Evolutionary conservation across 805 yeast species (phyloP).

Genomic region (Ogataea zsoltii): DNA sequence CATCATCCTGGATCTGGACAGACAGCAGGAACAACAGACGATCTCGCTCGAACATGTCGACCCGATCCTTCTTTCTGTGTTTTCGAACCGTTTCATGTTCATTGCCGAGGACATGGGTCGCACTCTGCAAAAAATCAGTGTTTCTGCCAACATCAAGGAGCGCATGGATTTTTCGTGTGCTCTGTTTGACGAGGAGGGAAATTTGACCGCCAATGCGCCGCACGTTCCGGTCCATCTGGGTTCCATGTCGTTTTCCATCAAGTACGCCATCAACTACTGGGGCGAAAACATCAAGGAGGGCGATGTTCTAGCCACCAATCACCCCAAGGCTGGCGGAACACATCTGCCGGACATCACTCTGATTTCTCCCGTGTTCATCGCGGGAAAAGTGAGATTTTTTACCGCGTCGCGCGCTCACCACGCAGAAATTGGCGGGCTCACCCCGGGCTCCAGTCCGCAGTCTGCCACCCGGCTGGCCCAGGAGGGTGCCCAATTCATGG

Average conservation of each 20-base stretch:
- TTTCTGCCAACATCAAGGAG: slow-evolving; percentile 48
- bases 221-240: slow-evolving; percentile 49
- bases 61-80: slow-evolving; percentile 44
- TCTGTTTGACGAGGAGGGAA: slow-evolving; percentile 44
- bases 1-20: slow-evolving; percentile 28
- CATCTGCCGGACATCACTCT: slow-evolving; percentile 54
- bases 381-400: slow-evolving; percentile 47
- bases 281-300: slow-evolving; percentile 39
- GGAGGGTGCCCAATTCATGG: slow-evolving; percentile 56
- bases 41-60: slow-evolving; percentile 40
- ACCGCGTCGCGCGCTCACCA: slow-evolving; percentile 62
- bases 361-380: slow-evolving; percentile 53
- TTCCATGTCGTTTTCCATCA: slow-evolving; percentile 45
- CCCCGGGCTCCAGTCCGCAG: slow-evolving; percentile 58
- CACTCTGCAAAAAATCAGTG: slow-evolving; percentile 44
- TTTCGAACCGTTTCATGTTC: slow-evolving; percentile 48
- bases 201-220: slow-evolving; percentile 26
- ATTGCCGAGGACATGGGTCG: slow-evolving; percentile 51
- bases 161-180: slow-evolving; percentile 50
- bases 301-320: slow-evolving; percentile 44
- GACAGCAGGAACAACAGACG: slow-evolving; percentile 34
- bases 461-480: slow-evolving; percentile 51
- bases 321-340: slow-evolving; percentile 46
- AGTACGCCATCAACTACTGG: slow-evolving; percentile 40
- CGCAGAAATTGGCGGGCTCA: slow-evolving; percentile 59